Base-by-base conservation (phyloP, 2,329 filamentous ascomycete species). In the Microthyrium microscopicum region DNA sequence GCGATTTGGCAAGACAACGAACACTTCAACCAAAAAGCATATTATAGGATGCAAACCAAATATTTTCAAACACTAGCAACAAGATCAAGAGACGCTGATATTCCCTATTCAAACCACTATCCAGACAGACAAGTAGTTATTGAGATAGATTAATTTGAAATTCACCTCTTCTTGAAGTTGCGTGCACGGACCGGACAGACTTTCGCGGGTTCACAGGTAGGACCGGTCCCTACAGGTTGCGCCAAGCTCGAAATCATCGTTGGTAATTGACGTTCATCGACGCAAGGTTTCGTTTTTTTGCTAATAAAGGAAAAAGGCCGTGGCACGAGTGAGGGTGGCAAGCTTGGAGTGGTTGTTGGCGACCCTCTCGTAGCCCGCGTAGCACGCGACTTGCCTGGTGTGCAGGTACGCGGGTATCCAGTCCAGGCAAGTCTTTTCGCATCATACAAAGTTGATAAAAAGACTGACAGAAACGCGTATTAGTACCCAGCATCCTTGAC, bases 281-380 rank as follows among this genome's bases (percentile, higher is more conserved):
- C 9, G 22, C 13, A 13, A 25, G 13, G 22, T 9, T 12, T 9
- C 22, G 13, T 25, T 9, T 9, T 25, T 12, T 12, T 25, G 22
- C 9, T 25, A 25, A 9, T 25, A 25, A 25, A 25, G 9, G 13
- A 25, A 7, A 9, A 12, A 29, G 29, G 13, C 6, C 29, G 29
- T 7, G 31, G 31, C 9, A 34, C 31, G 13, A 34, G 7, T 7
- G 31, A 34, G 19, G 9, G 12, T 11, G 31, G 31, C 22, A 22
- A 34, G 7, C 16, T 34, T 11, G 31, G 31, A 7, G 16, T 34
- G 8, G 17, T 20, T 11, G 31, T 34, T 11, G 31, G 31, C 8
- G 29, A 31, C 18, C 29, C 29, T 20, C 15, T 31, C 11, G 29
- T 31, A 9, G 20, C 29, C 8, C 7, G 20, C 11, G 8, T 22